Conservation (phyloP, 2,329 filamentous ascomycete species). For the Gnomoniopsis smithogilvyi region DNA sequence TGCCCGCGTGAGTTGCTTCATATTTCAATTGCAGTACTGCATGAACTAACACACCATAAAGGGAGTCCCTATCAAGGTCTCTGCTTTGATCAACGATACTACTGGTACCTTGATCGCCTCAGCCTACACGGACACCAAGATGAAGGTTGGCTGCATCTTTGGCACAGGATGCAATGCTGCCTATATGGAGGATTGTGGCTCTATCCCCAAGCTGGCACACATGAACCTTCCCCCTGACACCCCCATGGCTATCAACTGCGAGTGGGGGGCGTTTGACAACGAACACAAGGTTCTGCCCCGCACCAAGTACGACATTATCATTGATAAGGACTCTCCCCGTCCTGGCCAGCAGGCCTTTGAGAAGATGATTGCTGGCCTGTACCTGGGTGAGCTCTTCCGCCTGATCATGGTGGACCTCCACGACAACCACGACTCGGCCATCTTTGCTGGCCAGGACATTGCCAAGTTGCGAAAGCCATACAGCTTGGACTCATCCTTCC, state of each 20-base stretch:
- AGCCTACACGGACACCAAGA: conserved; percentile 88
- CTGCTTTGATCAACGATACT: conserved; percentile 94
- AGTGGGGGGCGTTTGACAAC: conserved; percentile 96
- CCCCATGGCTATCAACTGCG: conserved; percentile 95
- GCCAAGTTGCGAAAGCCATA: conserved; percentile 80
- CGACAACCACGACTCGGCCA: conserved; percentile 68
- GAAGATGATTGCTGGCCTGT: conserved; percentile 96
- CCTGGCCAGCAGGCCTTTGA: conserved; percentile 95
- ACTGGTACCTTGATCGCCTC: conserved; percentile 96
- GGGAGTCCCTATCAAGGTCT: conserved; percentile 88
- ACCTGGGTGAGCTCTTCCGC: conserved; percentile 92
- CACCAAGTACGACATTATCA: conserved; percentile 80
- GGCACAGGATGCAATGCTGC: conserved; percentile 97
- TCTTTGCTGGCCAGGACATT: conserved; percentile 85
- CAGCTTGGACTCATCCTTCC: conserved; percentile 86
- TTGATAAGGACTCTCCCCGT: conserved; percentile 88
- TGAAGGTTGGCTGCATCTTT: conserved; percentile 97
- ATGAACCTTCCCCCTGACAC: conserved; percentile 81
- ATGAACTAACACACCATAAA: conserved; percentile 32
- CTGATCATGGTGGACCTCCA: conserved; percentile 82
- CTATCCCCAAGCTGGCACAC: conserved; percentile 89
- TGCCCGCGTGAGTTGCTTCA: conserved; percentile 52
- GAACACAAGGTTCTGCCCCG: conserved; percentile 83
- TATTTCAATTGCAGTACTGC: conserved; percentile 12
- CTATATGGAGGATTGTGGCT: conserved; percentile 92